A percentile compares a stretch with the other conserved stretches of the same genome.
These are phyloP conservation scores for Wallacemonas rigidus DNA, from an alignment of 208 protist species.

Conservation along the genomic window DNA sequence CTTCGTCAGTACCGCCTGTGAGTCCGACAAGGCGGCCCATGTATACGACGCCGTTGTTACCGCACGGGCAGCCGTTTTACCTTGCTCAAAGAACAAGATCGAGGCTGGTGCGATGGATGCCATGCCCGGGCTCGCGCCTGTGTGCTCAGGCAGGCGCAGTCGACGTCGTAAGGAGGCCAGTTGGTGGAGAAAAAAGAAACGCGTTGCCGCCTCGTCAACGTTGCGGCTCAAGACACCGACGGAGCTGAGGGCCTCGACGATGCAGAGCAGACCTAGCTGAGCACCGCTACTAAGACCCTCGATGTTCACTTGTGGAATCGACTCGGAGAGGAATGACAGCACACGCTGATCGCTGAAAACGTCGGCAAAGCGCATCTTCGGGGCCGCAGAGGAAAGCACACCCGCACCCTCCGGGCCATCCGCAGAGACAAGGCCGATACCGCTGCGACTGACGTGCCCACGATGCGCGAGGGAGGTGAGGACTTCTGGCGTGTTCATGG, in stretches of 20 bases:
- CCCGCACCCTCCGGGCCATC: too few species aligned
- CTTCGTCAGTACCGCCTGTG: slow-evolving; percentile 44
- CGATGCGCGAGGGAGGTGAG: background rate
- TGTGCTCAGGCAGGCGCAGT: slow-evolving; percentile 39
- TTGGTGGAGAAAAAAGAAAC: slow-evolving; percentile 72
- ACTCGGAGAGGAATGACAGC: slow-evolving; percentile 46
- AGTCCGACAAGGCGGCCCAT: slow-evolving; percentile 75
- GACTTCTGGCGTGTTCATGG: background rate
- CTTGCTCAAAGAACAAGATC: slow-evolving; percentile 49
- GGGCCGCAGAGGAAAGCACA: too few species aligned
- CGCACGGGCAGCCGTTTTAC: slow-evolving; percentile 42
- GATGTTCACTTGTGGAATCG: slow-evolving; percentile 57
- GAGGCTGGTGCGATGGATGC: slow-evolving; percentile 31
- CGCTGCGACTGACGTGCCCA: too few species aligned
- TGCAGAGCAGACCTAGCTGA: slow-evolving; percentile 72
- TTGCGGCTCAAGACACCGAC: slow-evolving; percentile 44
- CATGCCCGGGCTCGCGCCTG: background rate
- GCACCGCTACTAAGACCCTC: slow-evolving; percentile 50
- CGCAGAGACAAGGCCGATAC: too few species aligned
- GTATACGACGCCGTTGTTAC: slow-evolving; percentile 44
- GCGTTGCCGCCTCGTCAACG: slow-evolving; percentile 75
- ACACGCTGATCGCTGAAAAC: slow-evolving; percentile 26
- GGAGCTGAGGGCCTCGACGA: slow-evolving; percentile 65
- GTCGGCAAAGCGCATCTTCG: slow-evolving; percentile 13
- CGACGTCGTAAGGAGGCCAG: slow-evolving; percentile 60